phyloP scores from a whole-genome alignment of 495 filamentous ascomycete species.

The Xylaria castorea region DNA sequence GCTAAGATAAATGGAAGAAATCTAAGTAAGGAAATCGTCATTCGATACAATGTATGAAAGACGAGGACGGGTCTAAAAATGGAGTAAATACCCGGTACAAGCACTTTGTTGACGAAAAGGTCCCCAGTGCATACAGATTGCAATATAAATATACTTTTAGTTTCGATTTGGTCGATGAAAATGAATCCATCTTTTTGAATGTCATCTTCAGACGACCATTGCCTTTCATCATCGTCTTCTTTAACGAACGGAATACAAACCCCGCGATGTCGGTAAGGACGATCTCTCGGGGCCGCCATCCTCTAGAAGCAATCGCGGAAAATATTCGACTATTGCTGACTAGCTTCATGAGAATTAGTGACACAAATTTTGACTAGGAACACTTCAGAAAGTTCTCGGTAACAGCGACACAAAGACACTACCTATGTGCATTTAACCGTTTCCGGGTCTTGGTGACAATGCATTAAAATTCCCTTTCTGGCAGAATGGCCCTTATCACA shows the following conservation, averaged over 20 bases:
- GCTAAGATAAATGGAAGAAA: background rate
- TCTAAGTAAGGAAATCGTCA: background rate
- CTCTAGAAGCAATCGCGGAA: background rate
- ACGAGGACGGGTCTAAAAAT: background rate
- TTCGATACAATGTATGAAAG: background rate
- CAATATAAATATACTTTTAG: background rate
- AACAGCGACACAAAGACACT: background rate
- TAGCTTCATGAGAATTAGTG: background rate
- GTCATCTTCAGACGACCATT: slow-evolving; percentile 11
- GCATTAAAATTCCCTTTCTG: background rate
- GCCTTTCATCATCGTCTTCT: background rate
- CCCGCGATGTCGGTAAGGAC: slow-evolving; percentile 7
- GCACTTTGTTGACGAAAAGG: slow-evolving; percentile 3
- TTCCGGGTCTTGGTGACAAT: background rate
- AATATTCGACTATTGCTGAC: background rate
- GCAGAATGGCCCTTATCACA: background rate
- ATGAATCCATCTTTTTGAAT: slow-evolving; percentile 16
- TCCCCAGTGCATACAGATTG: slow-evolving; percentile 17
- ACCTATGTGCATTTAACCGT: background rate
- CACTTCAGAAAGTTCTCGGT: background rate
- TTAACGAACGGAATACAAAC: slow-evolving; percentile 3
- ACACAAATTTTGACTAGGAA: background rate
- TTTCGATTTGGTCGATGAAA: background rate
- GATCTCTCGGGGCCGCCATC: background rate
- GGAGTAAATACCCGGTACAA: background rate